Base-by-base conservation (phyloP, 2,329 filamentous ascomycete genomes). In the Stagonosporopsis chrysanthemi region DNA sequence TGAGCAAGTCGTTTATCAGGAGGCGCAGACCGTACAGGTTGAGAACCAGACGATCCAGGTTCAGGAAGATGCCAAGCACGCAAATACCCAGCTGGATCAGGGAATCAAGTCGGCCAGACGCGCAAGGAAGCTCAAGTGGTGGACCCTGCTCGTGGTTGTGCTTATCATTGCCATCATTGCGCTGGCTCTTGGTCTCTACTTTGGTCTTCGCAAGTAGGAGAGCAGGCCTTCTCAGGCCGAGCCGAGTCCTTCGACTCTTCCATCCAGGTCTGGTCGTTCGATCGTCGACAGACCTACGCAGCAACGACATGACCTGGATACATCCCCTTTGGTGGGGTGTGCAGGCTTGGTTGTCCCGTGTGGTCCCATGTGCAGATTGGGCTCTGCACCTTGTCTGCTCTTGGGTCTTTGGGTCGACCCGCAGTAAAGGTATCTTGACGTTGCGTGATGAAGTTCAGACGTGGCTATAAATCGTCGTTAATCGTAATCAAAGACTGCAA, bases 91-190 rank as follows among this genome's bases (percentile, higher is more conserved):
- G 66, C 85, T 94, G 58, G 83, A 84, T 65, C 82, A 86, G 71
- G 90, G 88, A 58, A 90, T 89, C 65, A 81, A 84, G 62, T 84
- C 84, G 67, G 90, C 90, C 46, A 82, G 84, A 64, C 83, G 86
- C 66, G 84, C 85, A 66, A 84, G 90, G 68, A 90, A 87, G 81
- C 84, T 91, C 78, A 94, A 94, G 82, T 93, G 91, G 90, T 92
- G 86, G 84, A 91, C 88, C 72, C 79, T 90, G 60, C 77, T 86
- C 60, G 80, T 92, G 42, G 70, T 78, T 26, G 67, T 83, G 19
- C 58, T 78, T 23, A 83, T 84, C 59, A 61, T 82, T 24, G 64
- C 77, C 51, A 81, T 85, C 39, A 49, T 85, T 38, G 84, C 77
- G 17, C 74, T 86, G 28, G 72, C 79, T 15, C 69, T 82, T 50